Evolutionary conservation across 441 rosid species (phyloP).

Genomic region (Pelargonium cotyledonis): DNA sequence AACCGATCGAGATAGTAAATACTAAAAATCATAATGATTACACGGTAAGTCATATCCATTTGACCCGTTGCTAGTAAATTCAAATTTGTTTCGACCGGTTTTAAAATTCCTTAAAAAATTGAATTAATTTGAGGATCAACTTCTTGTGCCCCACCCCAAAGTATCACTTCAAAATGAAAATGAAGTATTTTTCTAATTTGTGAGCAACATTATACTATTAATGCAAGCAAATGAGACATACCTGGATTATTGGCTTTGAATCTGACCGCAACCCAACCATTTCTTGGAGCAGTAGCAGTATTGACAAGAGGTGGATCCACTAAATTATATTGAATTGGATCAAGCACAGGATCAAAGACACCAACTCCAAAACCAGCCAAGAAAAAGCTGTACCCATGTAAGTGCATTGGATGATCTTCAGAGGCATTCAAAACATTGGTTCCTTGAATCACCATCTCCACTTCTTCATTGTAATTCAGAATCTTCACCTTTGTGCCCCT

Average conservation of each 20-base stretch:
- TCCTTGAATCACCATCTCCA: slow-evolving; percentile 31
- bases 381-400: slow-evolving; percentile 31
- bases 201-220: too few species aligned
- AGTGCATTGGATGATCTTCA: slow-evolving; percentile 29
- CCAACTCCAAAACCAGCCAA: slow-evolving; percentile 24
- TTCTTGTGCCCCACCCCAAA: too few species aligned
- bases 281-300: slow-evolving; percentile 22
- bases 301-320: slow-evolving; percentile 29
- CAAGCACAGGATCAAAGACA: slow-evolving; percentile 16
- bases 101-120: too few species aligned
- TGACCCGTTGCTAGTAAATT: too few species aligned
- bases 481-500: slow-evolving; percentile 21
- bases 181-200: too few species aligned
- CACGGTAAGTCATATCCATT: too few species aligned
- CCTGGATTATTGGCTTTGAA: slow-evolving; percentile 31
- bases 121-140: too few species aligned
- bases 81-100: too few species aligned
- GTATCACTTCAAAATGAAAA: too few species aligned
- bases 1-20: too few species aligned
- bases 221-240: neutral
- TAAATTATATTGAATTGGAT: slow-evolving; percentile 22
- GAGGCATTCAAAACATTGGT: slow-evolving; percentile 19
- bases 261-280: slow-evolving; percentile 28
- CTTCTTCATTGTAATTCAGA: slow-evolving; percentile 23
- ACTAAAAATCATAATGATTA: too few species aligned